Percentiles rank a stretch among this genome's conserved stretches.
Evolutionary conservation across 2,329 filamentous ascomycete genomes (phyloP).

Genomic region (Alternaria brassicicola): DNA sequence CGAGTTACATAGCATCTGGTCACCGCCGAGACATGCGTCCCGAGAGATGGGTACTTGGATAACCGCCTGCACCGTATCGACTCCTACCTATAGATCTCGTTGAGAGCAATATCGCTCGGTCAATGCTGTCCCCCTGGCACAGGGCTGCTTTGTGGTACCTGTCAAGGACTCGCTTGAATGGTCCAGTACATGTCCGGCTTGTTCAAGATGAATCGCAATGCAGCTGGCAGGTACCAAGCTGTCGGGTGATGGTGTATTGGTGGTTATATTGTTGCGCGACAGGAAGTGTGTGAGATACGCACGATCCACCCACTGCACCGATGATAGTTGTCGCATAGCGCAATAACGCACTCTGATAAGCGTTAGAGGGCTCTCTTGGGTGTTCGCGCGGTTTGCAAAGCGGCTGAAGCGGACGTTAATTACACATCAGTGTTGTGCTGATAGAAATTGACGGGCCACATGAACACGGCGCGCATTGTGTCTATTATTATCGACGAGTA

Average conservation of each 20-base stretch:
- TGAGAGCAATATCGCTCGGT: conserved; percentile 17
- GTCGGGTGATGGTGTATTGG: conserved; percentile 25
- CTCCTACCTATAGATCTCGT: conserved; percentile 23
- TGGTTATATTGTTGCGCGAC: conserved; percentile 31
- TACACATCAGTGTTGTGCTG: background rate
- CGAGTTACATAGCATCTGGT: conserved; percentile 28
- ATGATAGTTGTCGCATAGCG: conserved; percentile 17
- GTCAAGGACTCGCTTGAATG: conserved; percentile 30
- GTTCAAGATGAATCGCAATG: conserved; percentile 26
- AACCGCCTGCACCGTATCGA: conserved; percentile 30
- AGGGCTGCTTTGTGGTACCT: conserved; percentile 19
- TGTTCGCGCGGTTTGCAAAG: background rate
- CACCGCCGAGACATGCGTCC: background rate
- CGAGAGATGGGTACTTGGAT: conserved; percentile 24
- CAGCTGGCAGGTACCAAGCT: conserved; percentile 24
- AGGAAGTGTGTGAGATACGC: conserved; percentile 38
- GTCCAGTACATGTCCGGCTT: conserved; percentile 22
- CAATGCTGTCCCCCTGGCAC: conserved; percentile 41
- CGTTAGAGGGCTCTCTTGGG: background rate
- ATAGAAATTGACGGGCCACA: background rate
- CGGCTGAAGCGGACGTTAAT: background rate
- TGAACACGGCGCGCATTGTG: background rate
- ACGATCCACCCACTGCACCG: conserved; percentile 27
- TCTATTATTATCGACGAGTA: background rate
- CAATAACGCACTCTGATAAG: conserved; percentile 20